phyloP scores from a whole-genome alignment of 2,329 filamentous ascomycete species.

The Aquanectria penicillioides region DNA sequence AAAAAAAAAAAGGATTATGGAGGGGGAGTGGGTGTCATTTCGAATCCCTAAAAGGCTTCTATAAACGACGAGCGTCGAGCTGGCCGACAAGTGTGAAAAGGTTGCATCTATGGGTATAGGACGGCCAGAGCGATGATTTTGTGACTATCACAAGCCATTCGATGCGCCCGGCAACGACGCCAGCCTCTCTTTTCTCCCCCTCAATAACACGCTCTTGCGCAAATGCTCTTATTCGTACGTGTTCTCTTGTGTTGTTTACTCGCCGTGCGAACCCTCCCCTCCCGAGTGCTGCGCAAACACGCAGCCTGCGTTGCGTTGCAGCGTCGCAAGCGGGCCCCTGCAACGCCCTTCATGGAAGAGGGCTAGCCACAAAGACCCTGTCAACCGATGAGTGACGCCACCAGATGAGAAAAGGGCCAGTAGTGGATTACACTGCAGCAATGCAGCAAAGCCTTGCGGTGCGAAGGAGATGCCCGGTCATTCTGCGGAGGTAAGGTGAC shows the following conservation, averaged over 20 bases:
- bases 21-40: no score
- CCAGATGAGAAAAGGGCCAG: neutral
- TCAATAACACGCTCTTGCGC: neutral
- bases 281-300: constrained; percentile 25
- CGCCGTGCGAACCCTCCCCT: constrained; percentile 1
- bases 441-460: constrained; percentile 3
- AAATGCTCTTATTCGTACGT: neutral
- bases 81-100: neutral
- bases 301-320: constrained; percentile 26
- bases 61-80: no score
- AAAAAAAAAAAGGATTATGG: no score
- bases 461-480: neutral
- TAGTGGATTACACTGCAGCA: constrained; percentile 10
- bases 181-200: neutral
- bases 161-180: neutral
- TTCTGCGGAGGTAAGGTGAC: neutral
- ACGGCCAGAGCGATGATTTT: neutral
- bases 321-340: constrained; percentile 30
- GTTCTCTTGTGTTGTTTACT: constrained; percentile 2
- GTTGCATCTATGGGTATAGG: neutral
- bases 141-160: constrained; percentile 10
- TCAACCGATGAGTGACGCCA: constrained; percentile 13
- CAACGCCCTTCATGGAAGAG: constrained; percentile 16
- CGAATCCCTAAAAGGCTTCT: no score
- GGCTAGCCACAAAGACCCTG: neutral